These are phyloP conservation scores for Xylariales sp. DNA, from an alignment of 2,329 filamentous ascomycete species.

Conservation along the genomic window DNA sequence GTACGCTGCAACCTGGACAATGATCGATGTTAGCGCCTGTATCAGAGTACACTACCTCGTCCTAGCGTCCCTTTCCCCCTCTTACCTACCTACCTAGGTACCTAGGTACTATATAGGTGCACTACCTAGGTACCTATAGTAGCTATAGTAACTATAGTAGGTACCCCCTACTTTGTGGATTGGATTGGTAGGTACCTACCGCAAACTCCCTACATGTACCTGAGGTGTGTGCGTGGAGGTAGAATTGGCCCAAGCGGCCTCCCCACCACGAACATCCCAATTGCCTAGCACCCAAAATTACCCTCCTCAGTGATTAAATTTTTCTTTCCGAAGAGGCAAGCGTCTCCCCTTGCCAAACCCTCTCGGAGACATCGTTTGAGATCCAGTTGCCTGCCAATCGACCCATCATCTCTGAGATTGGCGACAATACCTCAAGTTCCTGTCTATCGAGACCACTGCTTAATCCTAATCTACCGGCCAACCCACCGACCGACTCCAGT, in stretches of 20 bases:
- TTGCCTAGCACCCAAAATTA: constrained; percentile 43
- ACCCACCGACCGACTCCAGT: constrained; percentile 28
- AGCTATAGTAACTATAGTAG: no score
- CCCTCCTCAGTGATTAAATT: constrained; percentile 44
- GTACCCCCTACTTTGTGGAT: no score
- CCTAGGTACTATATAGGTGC: no score
- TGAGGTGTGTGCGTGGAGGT: not conserved
- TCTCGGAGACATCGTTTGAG: constrained; percentile 39
- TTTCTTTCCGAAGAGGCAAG: constrained; percentile 45
- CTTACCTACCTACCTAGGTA: no score
- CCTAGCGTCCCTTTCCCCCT: no score
- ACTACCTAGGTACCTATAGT: no score
- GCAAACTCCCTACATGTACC: no score
- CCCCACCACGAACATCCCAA: constrained; percentile 43
- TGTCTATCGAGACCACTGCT: constrained; percentile 8
- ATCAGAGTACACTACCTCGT: constrained; percentile 5
- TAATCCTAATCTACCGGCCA: constrained; percentile 1
- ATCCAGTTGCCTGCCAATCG: constrained; percentile 43
- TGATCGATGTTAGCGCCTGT: not conserved
- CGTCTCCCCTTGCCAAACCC: constrained; percentile 46
- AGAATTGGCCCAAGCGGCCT: constrained; percentile 34
- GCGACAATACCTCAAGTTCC: constrained; percentile 30
- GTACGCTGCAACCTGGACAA: not conserved
- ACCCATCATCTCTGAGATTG: constrained; percentile 36
- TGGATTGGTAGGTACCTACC: no score